Percentiles rank a stretch among this genome's conserved stretches.
phyloP scores from a whole-genome alignment of 2,329 filamentous ascomycete genomes.

The Colletotrichum costaricense region DNA sequence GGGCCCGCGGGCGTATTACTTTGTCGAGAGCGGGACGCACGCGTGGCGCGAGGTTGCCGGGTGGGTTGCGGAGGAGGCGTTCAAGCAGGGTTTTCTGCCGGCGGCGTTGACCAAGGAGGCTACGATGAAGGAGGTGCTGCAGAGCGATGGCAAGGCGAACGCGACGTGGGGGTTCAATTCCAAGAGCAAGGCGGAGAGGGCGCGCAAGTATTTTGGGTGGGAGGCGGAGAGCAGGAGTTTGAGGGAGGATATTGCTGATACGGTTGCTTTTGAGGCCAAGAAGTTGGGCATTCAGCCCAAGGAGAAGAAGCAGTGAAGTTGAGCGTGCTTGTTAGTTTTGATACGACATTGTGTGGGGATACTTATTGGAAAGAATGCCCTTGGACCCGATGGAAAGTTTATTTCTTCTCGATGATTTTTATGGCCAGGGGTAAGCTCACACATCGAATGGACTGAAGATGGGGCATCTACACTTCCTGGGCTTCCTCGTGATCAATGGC shows the following conservation, averaged over 20 bases:
- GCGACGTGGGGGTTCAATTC: conserved; percentile 54
- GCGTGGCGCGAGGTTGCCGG: conserved; percentile 71
- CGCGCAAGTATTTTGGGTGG: conserved; percentile 60
- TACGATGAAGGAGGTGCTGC: conserved; percentile 42
- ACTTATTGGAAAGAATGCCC: no score
- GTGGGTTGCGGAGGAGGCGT: conserved; percentile 66
- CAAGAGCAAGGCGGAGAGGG: conserved; percentile 54
- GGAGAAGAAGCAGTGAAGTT: conserved; percentile 34
- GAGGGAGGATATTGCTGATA: conserved; percentile 51
- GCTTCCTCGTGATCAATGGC: conserved; percentile 45
- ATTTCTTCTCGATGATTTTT: background rate
- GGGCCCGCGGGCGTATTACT: conserved; percentile 73
- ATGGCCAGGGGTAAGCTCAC: background rate
- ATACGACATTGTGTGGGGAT: no score
- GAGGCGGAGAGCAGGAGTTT: conserved; percentile 48
- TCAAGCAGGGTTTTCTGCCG: conserved; percentile 48
- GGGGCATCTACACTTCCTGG: background rate
- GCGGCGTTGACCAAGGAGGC: conserved; percentile 43
- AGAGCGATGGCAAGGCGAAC: conserved; percentile 40
- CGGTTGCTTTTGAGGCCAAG: conserved; percentile 52
- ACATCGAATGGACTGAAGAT: background rate
- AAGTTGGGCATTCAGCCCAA: conserved; percentile 47
- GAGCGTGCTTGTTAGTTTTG: no score
- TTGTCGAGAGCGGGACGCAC: conserved; percentile 72
- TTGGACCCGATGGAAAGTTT: background rate